These are phyloP conservation scores for Citeromyces matritensis DNA, from an alignment of 805 yeast species.

Conservation along the genomic window DNA sequence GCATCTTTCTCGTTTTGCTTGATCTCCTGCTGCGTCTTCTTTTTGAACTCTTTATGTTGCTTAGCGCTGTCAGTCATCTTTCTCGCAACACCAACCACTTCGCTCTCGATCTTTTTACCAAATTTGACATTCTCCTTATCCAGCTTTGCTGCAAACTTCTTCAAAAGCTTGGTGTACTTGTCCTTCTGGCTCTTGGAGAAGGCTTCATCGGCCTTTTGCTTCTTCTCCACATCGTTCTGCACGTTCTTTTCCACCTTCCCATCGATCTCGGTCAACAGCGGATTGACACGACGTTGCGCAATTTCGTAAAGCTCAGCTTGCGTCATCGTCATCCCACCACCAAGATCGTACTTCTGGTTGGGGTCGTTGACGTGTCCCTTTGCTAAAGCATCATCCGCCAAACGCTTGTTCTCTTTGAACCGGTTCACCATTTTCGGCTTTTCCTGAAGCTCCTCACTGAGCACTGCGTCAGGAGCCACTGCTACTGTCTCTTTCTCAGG, in stretches of 20 bases:
- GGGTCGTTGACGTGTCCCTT: slow-evolving; percentile 28
- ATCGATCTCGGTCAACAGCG: slow-evolving; percentile 33
- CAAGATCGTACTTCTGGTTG: slow-evolving; percentile 31
- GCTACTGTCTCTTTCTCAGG: slow-evolving; percentile 14
- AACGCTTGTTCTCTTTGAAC: slow-evolving; percentile 30
- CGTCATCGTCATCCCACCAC: slow-evolving; percentile 37
- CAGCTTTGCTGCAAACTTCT: slow-evolving; percentile 19
- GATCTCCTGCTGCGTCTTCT: slow-evolving; percentile 23
- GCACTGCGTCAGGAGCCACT: slow-evolving; percentile 6
- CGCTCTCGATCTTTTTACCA: slow-evolving; percentile 8
- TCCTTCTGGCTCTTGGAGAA: slow-evolving; percentile 16
- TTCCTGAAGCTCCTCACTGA: slow-evolving; percentile 21
- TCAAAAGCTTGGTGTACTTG: slow-evolving; percentile 18
- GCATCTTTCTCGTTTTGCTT: slow-evolving; percentile 27
- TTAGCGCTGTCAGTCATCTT: slow-evolving; percentile 13
- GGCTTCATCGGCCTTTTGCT: slow-evolving; percentile 11
- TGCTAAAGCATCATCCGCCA: slow-evolving; percentile 29
- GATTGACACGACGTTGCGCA: slow-evolving; percentile 40
- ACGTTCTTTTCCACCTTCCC: slow-evolving; percentile 28
- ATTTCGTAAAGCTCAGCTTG: slow-evolving; percentile 39
- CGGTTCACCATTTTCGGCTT: slow-evolving; percentile 32
- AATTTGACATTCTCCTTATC: slow-evolving; percentile 22
- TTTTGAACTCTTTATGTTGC: slow-evolving; percentile 21
- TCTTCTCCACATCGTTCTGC: slow-evolving; percentile 8
- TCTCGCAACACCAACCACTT: slow-evolving; percentile 9